These are phyloP conservation scores for Grigorovia yakushimaensis DNA, from an alignment of 805 yeast genomes.

Conservation along the genomic window DNA sequence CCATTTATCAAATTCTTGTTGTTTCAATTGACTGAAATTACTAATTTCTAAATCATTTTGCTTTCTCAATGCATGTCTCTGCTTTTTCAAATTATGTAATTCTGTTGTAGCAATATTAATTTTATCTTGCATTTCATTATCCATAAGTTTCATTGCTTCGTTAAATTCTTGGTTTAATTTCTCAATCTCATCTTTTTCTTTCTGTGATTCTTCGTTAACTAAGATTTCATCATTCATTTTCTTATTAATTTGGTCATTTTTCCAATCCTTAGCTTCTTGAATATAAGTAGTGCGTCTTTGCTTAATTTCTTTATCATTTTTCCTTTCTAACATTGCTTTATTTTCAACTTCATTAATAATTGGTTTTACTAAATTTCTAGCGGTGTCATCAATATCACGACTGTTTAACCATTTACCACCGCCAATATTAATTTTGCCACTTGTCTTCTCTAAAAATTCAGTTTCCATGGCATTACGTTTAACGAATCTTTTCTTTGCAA, in stretches of 20 bases:
- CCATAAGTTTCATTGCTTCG: constrained; percentile 23
- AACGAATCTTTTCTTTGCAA: constrained; percentile 61
- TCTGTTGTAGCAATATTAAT: constrained; percentile 22
- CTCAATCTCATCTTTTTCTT: constrained; percentile 23
- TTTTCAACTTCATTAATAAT: constrained; percentile 62
- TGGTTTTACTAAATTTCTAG: constrained; percentile 72
- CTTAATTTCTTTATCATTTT: constrained; percentile 38
- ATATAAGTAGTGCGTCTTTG: constrained; percentile 30
- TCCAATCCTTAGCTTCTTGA: constrained; percentile 34
- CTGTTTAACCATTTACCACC: constrained; percentile 76
- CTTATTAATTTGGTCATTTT: constrained; percentile 30
- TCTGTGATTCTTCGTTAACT: constrained; percentile 26
- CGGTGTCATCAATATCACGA: constrained; percentile 69
- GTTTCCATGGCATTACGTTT: constrained; percentile 37
- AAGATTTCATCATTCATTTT: constrained; percentile 34
- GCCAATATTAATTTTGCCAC: constrained; percentile 63
- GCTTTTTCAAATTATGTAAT: constrained; percentile 11
- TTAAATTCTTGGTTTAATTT: constrained; percentile 16
- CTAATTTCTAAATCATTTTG: neutral
- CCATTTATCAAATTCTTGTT: constrained; percentile 17
- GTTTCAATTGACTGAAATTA: neutral
- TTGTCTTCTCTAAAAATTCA: constrained; percentile 5
- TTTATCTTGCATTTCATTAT: constrained; percentile 28
- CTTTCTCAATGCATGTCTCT: neutral
- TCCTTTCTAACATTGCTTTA: constrained; percentile 63